A percentile compares a stretch with the other conserved stretches of the same genome.
These are phyloP conservation scores for Aphanomyces stellatus DNA, from an alignment of 352 stramenopile genomes.

Conservation along the genomic window DNA sequence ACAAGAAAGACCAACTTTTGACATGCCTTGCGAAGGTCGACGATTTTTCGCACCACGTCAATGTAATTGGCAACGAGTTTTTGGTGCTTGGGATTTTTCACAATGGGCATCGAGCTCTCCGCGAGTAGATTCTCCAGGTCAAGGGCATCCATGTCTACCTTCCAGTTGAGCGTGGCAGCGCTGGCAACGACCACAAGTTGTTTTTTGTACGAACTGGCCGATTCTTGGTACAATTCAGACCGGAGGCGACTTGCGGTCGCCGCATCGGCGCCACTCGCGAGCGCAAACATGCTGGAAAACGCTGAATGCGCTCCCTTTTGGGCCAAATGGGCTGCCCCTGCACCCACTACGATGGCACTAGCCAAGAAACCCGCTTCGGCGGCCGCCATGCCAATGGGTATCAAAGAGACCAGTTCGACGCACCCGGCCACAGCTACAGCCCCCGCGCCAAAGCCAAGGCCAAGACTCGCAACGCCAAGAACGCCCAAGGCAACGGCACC, in stretches of 20 bases:
- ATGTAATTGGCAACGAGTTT: neutral
- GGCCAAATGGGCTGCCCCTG: neutral
- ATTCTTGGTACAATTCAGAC: neutral
- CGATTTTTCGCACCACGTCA: neutral
- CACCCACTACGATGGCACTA: neutral
- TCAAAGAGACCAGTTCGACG: neutral
- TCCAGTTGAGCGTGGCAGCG: neutral
- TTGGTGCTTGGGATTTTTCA: neutral
- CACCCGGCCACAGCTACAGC: neutral
- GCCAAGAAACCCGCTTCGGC: neutral
- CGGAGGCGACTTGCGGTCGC: neutral
- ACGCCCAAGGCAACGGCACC: neutral
- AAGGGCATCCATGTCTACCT: neutral
- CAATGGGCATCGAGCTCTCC: neutral
- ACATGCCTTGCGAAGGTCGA: neutral
- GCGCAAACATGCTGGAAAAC: neutral
- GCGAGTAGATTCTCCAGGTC: neutral
- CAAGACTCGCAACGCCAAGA: neutral
- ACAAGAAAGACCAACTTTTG: neutral
- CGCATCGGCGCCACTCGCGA: neutral
- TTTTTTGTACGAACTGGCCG: neutral
- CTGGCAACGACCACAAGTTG: neutral
- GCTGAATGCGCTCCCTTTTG: neutral
- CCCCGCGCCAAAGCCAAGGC: neutral
- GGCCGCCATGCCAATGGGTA: neutral